phyloP scores from a whole-genome alignment of 2,329 filamentous ascomycete genomes.

The Fusarium vanettenii region DNA sequence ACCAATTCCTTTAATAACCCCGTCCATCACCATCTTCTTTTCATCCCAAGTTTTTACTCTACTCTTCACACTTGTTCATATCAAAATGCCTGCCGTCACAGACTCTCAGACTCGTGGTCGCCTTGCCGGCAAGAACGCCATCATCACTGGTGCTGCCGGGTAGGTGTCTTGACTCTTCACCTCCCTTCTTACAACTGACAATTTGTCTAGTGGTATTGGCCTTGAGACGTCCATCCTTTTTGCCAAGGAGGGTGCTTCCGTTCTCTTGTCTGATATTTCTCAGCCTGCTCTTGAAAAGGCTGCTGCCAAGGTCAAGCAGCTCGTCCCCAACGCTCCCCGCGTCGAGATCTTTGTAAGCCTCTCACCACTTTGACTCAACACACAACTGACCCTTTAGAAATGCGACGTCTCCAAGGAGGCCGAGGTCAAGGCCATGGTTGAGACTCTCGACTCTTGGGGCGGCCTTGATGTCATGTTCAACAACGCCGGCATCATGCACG shows the following conservation, averaged over 20 bases:
- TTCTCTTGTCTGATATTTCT: slow-evolving; percentile 89
- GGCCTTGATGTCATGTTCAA: slow-evolving; percentile 95
- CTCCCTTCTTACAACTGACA: slow-evolving; percentile 13
- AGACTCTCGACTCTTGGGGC: slow-evolving; percentile 83
- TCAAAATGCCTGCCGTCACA: slow-evolving; percentile 42
- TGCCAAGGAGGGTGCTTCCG: slow-evolving; percentile 85
- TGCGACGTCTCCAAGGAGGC: slow-evolving; percentile 88
- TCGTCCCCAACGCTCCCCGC: slow-evolving; percentile 72
- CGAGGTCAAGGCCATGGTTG: slow-evolving; percentile 80
- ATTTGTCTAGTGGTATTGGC: slow-evolving; percentile 79
- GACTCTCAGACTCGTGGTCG: slow-evolving; percentile 54
- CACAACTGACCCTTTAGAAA: slow-evolving; percentile 38
- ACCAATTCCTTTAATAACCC: slow-evolving; percentile 2
- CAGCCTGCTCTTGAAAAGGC: slow-evolving; percentile 81
- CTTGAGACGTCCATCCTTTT: slow-evolving; percentile 93
- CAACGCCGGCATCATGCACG: slow-evolving; percentile 98
- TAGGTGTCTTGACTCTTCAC: slow-evolving; percentile 58
- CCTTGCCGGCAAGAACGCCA: slow-evolving; percentile 69
- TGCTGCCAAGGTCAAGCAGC: slow-evolving; percentile 77
- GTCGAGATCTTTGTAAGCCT: slow-evolving; percentile 68
- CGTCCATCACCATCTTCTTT: slow-evolving; percentile 8
- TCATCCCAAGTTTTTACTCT: neutral
- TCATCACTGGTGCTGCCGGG: slow-evolving; percentile 89
- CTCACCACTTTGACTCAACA: neutral
- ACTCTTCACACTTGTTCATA: neutral